Evolutionary conservation across 306 rosid genomes (phyloP), one percentile per base, ranked within the genome.

Genomic region (barrel medic (Medicago truncatula)): DNA sequence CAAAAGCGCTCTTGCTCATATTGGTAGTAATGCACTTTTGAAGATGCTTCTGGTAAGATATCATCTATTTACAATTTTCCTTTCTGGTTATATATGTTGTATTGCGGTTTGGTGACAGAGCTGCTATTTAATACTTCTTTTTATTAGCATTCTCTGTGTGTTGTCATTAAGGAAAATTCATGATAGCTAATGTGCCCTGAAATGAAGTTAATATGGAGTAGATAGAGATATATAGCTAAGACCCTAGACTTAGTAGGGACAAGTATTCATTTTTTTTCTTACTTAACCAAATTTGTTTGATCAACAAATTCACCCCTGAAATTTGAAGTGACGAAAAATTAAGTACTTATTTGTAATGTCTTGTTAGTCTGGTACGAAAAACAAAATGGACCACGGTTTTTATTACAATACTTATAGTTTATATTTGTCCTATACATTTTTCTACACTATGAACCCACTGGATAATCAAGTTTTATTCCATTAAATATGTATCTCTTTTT

Each of bases 31-130:
- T 70, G 99, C 99, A 61, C 97, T 95, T 70, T 70, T 95, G 83
- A 95, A 95, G 88, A 95, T 92, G 99, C 99, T 95, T 67, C 88
- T 95, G 99, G 99, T 95, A 95, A 85, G 54, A 54, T 76, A 41
- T 63, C 40, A 36, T 70, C 57, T 40, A 66, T 71, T 76, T 67
- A 25, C 36, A 23, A 25, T 61, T 61, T 61, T 31, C 13, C 18
- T 61, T 28, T 61, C 41, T 31, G 21, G 43, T 61, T 61, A 31
- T 34, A 31, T 15, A 28, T 14, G 13, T 14, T 60, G 20, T 61
- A n/a, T n/a, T n/a, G n/a, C n/a, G n/a, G 18, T 20, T 31, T 31
- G 41, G 66, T 60, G 43, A 61, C 31, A 31, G 39, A 61, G 34
- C 67, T 14, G 67, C 11, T 31, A 28, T 31, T 8, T 31, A 15